Conservation (phyloP, 2,329 filamentous ascomycete genomes). For the Simplicillium aogashimaense region DNA sequence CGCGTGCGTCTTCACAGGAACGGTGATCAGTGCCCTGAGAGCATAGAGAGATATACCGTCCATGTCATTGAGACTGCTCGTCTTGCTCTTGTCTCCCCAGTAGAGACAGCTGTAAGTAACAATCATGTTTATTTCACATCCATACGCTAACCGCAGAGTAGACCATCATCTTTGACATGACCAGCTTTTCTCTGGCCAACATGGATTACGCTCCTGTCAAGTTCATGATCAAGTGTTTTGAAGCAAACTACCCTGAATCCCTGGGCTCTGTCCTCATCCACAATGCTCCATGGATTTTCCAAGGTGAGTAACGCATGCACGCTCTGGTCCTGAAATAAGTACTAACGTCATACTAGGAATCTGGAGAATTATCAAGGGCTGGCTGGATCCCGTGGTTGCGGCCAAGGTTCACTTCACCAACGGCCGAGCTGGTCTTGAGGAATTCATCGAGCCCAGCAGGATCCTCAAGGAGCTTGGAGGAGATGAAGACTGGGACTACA, state of each 20-base stretch:
- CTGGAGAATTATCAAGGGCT: constrained; percentile 60
- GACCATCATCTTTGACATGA: constrained; percentile 96
- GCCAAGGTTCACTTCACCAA: constrained; percentile 63
- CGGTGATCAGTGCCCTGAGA: constrained; percentile 73
- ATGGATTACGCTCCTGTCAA: constrained; percentile 71
- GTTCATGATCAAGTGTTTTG: constrained; percentile 72
- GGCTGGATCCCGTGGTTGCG: constrained; percentile 68
- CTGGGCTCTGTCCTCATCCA: constrained; percentile 62
- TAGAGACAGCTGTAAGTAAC: constrained; percentile 79
- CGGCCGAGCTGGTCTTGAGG: constrained; percentile 48
- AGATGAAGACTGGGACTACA: constrained; percentile 62
- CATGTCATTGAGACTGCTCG: constrained; percentile 92
- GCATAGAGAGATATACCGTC: constrained; percentile 81
- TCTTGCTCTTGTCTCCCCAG: constrained; percentile 65
- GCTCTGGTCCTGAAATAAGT: not conserved
- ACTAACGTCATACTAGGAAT: constrained; percentile 13
- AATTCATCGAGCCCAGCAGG: constrained; percentile 41
- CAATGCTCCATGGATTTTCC: constrained; percentile 66
- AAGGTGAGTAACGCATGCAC: constrained; percentile 14
- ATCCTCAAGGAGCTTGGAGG: constrained; percentile 51
- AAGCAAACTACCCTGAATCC: constrained; percentile 69
- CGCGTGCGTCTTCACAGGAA: constrained; percentile 72
- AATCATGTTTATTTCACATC: no score
- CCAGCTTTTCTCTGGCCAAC: constrained; percentile 58
- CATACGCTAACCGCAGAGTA: constrained; percentile 21